These are phyloP conservation scores for Gloeophyllum trabeum DNA, from an alignment of 768 basidiomycete genomes.

Conservation along the genomic window DNA sequence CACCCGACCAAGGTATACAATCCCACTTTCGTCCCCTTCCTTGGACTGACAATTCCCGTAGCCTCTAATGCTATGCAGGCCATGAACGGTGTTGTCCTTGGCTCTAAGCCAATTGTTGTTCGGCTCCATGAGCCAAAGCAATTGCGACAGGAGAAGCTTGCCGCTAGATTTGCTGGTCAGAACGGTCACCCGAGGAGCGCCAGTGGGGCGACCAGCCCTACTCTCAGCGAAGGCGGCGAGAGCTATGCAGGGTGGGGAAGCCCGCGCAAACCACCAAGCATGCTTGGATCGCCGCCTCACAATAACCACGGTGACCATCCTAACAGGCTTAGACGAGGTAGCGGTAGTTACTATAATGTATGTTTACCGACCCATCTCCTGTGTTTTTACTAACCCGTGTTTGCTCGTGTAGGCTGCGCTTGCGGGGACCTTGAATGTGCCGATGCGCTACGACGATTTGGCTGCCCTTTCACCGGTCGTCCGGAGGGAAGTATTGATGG, in stretches of 20 bases:
- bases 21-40: not conserved
- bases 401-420: slow-evolving; percentile 53
- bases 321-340: slow-evolving; percentile 64
- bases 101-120: slow-evolving; percentile 72
- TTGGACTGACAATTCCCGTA: slow-evolving; percentile 16
- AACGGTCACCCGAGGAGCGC: slow-evolving; percentile 73
- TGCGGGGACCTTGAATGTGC: slow-evolving; percentile 65
- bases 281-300: slow-evolving; percentile 42
- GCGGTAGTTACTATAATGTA: slow-evolving; percentile 83
- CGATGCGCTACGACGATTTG: slow-evolving; percentile 83
- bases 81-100: slow-evolving; percentile 72
- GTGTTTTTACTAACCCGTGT: slow-evolving; percentile 2
- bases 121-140: slow-evolving; percentile 88
- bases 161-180: slow-evolving; percentile 63
- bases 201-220: slow-evolving; percentile 80
- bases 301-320: slow-evolving; percentile 42
- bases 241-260: slow-evolving; percentile 66
- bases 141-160: slow-evolving; percentile 81
- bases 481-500: slow-evolving; percentile 75
- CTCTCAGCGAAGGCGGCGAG: slow-evolving; percentile 73
- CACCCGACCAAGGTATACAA: slow-evolving; percentile 64
- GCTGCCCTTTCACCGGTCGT: slow-evolving; percentile 78
- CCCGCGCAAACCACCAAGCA: slow-evolving; percentile 43
- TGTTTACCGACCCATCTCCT: slow-evolving; percentile 10
- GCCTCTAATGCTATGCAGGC: slow-evolving; percentile 63